Conservation (phyloP, 495 filamentous ascomycete species). For the Halenospora varia region DNA sequence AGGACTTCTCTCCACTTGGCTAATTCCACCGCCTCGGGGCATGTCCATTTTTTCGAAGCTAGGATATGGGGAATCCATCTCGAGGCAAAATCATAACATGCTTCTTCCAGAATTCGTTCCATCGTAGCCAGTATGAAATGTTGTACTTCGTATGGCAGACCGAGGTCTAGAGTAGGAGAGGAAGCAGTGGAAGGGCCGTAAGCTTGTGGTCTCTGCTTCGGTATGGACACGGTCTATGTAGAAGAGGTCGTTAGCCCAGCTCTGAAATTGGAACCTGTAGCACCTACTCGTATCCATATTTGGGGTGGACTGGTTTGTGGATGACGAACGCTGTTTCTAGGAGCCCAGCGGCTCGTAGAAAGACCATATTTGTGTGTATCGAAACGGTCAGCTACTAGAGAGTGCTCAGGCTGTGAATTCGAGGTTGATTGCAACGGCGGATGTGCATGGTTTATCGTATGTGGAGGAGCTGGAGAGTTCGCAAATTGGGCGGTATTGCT, state of each 20-base stretch:
- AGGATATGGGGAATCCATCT: conserved; percentile 33
- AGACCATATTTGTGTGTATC: conserved; percentile 1
- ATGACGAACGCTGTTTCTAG: conserved; percentile 6
- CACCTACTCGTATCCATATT: conserved; percentile 18
- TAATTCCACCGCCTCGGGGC: conserved; percentile 36
- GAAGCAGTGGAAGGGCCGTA: neutral
- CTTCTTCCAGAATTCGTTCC: conserved; percentile 36
- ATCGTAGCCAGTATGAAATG: conserved; percentile 34
- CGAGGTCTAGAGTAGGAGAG: conserved; percentile 19
- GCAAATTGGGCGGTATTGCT: too few relatives aligned
- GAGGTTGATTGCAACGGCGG: neutral
- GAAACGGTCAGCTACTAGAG: neutral
- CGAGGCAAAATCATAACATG: conserved; percentile 35
- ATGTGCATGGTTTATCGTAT: neutral
- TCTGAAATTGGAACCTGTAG: neutral
- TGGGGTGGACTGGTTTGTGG: neutral
- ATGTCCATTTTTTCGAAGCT: conserved; percentile 29
- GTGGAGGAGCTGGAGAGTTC: neutral
- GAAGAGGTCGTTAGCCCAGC: neutral
- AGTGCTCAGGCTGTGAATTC: neutral
- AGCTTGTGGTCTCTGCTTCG: neutral
- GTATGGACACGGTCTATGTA: neutral
- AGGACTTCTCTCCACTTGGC: conserved; percentile 31
- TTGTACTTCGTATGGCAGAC: conserved; percentile 38
- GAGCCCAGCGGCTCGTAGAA: conserved; percentile 22